Evolutionary conservation across 2,329 filamentous ascomycete genomes (phyloP).

Genomic region (Verticillium tricorpus): DNA sequence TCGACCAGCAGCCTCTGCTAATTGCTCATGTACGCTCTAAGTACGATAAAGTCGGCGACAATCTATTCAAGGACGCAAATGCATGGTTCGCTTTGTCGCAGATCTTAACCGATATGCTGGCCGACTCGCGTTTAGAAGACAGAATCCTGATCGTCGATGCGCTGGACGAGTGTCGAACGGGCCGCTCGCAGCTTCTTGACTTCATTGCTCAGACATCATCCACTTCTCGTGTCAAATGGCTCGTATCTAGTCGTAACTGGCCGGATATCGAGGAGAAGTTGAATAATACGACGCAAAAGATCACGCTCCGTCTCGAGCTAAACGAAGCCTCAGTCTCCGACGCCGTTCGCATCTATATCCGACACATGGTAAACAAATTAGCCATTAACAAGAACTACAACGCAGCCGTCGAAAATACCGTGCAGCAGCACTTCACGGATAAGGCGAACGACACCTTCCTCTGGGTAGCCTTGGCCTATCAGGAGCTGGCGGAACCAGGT

Average conservation of each 20-base stretch:
- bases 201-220: slow-evolving; percentile 23
- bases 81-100: slow-evolving; percentile 25
- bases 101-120: slow-evolving; percentile 34
- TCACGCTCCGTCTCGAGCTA: slow-evolving; percentile 28
- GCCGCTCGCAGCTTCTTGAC: slow-evolving; percentile 23
- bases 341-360: slow-evolving; percentile 33
- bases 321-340: slow-evolving; percentile 26
- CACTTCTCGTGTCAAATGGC: slow-evolving; percentile 28
- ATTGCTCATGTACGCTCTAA: slow-evolving; percentile 1
- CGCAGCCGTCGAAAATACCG: neutral
- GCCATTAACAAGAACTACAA: slow-evolving; percentile 10
- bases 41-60: slow-evolving; percentile 18
- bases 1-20: slow-evolving; percentile 8
- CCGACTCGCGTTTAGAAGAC: slow-evolving; percentile 21
- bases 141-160: slow-evolving; percentile 30
- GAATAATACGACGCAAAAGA: slow-evolving; percentile 10
- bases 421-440: slow-evolving; percentile 12
- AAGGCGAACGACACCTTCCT: slow-evolving; percentile 20
- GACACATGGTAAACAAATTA: slow-evolving; percentile 9
- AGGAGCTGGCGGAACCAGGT: slow-evolving; percentile 12
- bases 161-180: slow-evolving; percentile 1
- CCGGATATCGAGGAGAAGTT: slow-evolving; percentile 27
- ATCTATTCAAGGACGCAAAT: slow-evolving; percentile 29
- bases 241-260: slow-evolving; percentile 37
- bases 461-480: slow-evolving; percentile 16